Percentiles rank a stretch among this genome's conserved stretches.
Conservation (phyloP, 1,284 basidiomycete species). For the Xerocomus nothofagi region DNA sequence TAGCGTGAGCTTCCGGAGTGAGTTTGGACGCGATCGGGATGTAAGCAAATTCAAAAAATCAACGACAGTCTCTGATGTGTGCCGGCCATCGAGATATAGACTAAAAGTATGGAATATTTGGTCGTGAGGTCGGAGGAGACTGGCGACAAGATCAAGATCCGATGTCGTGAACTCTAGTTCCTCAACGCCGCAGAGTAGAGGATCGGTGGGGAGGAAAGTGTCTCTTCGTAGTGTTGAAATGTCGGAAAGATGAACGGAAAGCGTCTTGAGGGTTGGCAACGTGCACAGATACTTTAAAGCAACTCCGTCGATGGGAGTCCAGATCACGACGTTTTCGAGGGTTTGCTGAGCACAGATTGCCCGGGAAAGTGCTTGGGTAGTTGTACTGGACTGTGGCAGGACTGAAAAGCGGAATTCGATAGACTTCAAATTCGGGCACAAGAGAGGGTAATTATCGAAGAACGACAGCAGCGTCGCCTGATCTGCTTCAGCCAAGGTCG, state of each 20-base stretch:
- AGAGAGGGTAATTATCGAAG: slow-evolving; percentile 6
- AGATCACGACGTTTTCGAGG: not conserved
- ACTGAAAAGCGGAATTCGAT: slow-evolving; percentile 6
- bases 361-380: slow-evolving; percentile 7
- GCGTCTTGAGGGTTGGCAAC: slow-evolving; percentile 12
- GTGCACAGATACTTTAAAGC: slow-evolving; percentile 10
- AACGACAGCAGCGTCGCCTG: slow-evolving; percentile 10
- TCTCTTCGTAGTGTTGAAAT: not conserved
- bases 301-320: not conserved
- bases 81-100: not conserved
- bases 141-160: slow-evolving; percentile 13
- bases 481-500: slow-evolving; percentile 12
- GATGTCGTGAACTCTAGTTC: slow-evolving; percentile 3
- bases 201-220: not conserved
- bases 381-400: not conserved
- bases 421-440: slow-evolving; percentile 9
- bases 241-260: slow-evolving; percentile 6
- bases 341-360: slow-evolving; percentile 4
- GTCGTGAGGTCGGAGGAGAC: slow-evolving; percentile 9
- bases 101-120: slow-evolving; percentile 12
- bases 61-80: not conserved
- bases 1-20: slow-evolving; percentile 6
- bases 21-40: not conserved
- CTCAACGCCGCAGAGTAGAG: slow-evolving; percentile 2
- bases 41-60: slow-evolving; percentile 8